Percentiles rank a stretch among this genome's conserved stretches.
phyloP scores from a whole-genome alignment of 495 filamentous ascomycete genomes.

The Aspergillus campestris region DNA sequence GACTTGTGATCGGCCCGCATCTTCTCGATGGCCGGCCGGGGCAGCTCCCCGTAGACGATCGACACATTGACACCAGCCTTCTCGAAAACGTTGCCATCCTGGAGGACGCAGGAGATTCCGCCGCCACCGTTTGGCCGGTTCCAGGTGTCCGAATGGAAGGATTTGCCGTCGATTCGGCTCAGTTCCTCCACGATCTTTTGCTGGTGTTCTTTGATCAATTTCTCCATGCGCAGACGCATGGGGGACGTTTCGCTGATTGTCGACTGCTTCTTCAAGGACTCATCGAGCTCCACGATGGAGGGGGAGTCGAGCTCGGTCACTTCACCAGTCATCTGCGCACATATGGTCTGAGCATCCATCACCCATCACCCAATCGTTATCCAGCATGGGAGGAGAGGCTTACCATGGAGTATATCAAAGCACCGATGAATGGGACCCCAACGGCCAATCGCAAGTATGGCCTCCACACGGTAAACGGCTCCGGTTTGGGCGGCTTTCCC shows the following conservation, averaged over 20 bases:
- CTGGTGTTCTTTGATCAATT: constrained; percentile 88
- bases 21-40: constrained; percentile 77
- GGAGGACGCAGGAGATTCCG: constrained; percentile 83
- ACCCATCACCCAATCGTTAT: neutral
- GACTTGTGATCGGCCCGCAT: constrained; percentile 96
- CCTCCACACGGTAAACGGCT: constrained; percentile 37
- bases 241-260: constrained; percentile 56
- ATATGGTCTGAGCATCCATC: constrained; percentile 5
- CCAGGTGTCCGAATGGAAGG: constrained; percentile 82
- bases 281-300: constrained; percentile 47
- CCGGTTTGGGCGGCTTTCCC: constrained; percentile 14
- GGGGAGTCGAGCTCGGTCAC: constrained; percentile 47
- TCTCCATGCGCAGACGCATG: constrained; percentile 97
- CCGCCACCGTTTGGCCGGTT: constrained; percentile 77
- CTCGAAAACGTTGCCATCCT: constrained; percentile 95
- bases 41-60: constrained; percentile 87
- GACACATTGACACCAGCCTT: constrained; percentile 96
- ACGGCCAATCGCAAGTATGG: constrained; percentile 50
- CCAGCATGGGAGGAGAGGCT: neutral
- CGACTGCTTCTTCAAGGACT: constrained; percentile 34
- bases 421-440: constrained; percentile 52
- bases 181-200: constrained; percentile 74
- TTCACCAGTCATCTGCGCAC: constrained; percentile 36
- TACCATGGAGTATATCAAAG: constrained; percentile 64
- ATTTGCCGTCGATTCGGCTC: constrained; percentile 69